Conservation (phyloP, 2,329 filamentous ascomycete genomes). For the Purpureocillium takamizusanense region DNA sequence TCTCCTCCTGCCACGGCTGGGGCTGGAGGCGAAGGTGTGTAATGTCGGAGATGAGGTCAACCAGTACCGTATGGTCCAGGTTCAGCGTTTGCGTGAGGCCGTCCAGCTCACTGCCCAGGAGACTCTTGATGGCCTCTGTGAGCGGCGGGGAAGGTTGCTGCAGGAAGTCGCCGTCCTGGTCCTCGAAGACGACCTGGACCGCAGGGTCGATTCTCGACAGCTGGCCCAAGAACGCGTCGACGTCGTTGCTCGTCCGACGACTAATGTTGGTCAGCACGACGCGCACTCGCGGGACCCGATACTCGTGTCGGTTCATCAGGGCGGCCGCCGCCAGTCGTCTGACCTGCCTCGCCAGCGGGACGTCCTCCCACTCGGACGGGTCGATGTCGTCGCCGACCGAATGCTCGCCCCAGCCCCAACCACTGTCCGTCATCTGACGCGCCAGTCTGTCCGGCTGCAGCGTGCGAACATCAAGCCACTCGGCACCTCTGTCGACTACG, state of each 20-base stretch:
- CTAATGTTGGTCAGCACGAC: constrained; percentile 24
- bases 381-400: constrained; percentile 19
- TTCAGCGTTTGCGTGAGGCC: constrained; percentile 27
- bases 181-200: constrained; percentile 24
- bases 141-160: constrained; percentile 13
- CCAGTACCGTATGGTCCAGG: constrained; percentile 31
- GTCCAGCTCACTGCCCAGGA: constrained; percentile 20
- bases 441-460: constrained; percentile 22
- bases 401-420: constrained; percentile 31
- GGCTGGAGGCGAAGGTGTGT: constrained; percentile 24
- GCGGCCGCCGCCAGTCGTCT: constrained; percentile 26
- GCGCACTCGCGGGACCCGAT: constrained; percentile 23
- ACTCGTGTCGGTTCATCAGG: constrained; percentile 25
- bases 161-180: constrained; percentile 16
- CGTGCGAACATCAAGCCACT: constrained; percentile 24
- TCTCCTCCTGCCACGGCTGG: constrained; percentile 22
- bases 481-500: constrained; percentile 23
- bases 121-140: constrained; percentile 16
- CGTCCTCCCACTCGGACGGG: constrained; percentile 23
- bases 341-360: constrained; percentile 21
- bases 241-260: constrained; percentile 14
- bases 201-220: constrained; percentile 17
- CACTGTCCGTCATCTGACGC: constrained; percentile 29
- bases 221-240: constrained; percentile 23
- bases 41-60: constrained; percentile 30